phyloP scores from a whole-genome alignment of 176 grass and related monocot species.

The Stipa capillata region DNA sequence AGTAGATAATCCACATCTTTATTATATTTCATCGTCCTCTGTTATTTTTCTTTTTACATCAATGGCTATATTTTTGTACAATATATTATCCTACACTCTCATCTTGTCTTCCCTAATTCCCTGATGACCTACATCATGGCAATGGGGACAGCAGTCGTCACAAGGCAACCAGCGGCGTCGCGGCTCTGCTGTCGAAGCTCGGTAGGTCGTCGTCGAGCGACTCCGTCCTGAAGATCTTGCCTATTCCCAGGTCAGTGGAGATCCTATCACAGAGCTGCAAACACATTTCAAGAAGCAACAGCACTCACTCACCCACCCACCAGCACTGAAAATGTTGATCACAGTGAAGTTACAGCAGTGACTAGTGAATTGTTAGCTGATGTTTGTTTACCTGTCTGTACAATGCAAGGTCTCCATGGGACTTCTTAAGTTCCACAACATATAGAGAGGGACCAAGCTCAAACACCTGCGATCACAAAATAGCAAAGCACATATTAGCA shows the following conservation, averaged over 20 bases:
- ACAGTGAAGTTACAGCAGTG: not conserved
- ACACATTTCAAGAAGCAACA: not conserved
- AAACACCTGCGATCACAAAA: slow-evolving; percentile 49
- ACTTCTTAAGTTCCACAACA: slow-evolving; percentile 72
- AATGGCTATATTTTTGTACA: slow-evolving; percentile 1
- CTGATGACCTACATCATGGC: not conserved
- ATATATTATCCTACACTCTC: not conserved
- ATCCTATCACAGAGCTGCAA: slow-evolving; percentile 63
- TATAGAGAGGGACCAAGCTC: slow-evolving; percentile 65
- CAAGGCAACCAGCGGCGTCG: slow-evolving; percentile 27
- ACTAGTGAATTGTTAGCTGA: not conserved
- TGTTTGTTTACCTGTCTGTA: slow-evolving; percentile 73
- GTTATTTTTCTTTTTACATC: not conserved
- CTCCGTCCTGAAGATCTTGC: slow-evolving; percentile 12
- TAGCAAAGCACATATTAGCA: not conserved
- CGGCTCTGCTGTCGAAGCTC: slow-evolving; percentile 3
- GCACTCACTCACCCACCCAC: not conserved
- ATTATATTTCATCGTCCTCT: slow-evolving; percentile 13
- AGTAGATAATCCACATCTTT: too few species aligned
- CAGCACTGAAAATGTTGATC: not conserved
- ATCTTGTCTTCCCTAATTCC: not conserved
- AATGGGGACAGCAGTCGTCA: slow-evolving; percentile 8
- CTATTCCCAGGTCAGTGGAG: slow-evolving; percentile 41
- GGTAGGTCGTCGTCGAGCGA: not conserved
- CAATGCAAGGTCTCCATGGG: slow-evolving; percentile 49